Evolutionary conservation across 75 land plant genomes (phyloP).

Genomic region (Isoetes taiwanensis): DNA sequence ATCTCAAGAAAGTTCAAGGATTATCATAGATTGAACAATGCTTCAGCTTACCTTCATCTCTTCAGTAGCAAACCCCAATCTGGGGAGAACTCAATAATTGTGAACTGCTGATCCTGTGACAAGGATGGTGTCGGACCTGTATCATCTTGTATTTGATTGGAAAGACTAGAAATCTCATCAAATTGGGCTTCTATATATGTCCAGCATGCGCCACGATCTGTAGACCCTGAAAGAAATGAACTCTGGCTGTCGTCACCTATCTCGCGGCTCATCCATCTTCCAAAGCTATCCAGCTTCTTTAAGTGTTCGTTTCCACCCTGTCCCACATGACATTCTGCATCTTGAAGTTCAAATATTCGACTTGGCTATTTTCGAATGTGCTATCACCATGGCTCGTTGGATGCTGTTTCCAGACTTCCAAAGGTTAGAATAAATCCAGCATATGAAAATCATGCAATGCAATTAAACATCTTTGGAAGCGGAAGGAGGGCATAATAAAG

Average conservation of each 20-base stretch:
- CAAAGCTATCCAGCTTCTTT: constrained; percentile 8
- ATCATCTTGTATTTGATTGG: background rate
- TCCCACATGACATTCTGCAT: no score
- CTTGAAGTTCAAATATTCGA: no score
- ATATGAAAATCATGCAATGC: no score
- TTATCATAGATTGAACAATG: no score
- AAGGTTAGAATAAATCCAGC: no score
- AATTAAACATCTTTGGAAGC: no score
- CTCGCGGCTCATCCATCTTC: constrained; percentile 5
- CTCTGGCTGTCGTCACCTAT: constrained; percentile 3
- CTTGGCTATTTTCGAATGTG: no score
- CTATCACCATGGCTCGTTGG: no score
- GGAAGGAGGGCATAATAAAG: no score
- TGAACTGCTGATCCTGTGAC: background rate
- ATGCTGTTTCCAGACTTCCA: no score
- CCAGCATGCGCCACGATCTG: constrained; percentile 3
- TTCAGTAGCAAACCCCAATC: constrained; percentile 1
- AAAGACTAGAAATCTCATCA: constrained; percentile 1
- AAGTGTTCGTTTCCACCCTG: no score
- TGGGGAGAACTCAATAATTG: background rate
- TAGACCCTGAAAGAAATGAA: constrained; percentile 5
- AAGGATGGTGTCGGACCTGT: background rate
- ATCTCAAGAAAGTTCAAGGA: no score
- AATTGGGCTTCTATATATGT: background rate
- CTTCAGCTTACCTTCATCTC: constrained; percentile 7